Evolutionary conservation across 2,329 filamentous ascomycete genomes (phyloP).

Genomic region (Talaromyces sp.): DNA sequence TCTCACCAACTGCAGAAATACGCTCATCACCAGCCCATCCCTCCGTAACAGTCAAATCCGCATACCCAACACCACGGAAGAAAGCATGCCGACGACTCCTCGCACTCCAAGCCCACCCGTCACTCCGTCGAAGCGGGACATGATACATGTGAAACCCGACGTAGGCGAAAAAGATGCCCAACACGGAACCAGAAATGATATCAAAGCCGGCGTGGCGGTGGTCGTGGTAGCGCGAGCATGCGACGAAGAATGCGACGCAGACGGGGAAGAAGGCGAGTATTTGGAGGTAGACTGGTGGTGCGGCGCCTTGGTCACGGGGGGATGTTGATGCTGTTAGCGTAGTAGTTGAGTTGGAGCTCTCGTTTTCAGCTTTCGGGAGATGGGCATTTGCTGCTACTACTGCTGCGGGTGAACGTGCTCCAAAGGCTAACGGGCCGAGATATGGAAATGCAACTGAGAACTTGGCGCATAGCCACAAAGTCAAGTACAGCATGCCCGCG

Average conservation of each 20-base stretch:
- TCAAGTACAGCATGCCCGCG: slow-evolving; percentile 76
- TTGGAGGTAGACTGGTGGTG: slow-evolving; percentile 75
- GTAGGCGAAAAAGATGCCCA: slow-evolving; percentile 66
- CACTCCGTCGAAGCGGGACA: slow-evolving; percentile 68
- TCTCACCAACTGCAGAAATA: not conserved
- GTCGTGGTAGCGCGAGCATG: slow-evolving; percentile 80
- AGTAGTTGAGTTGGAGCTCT: not conserved
- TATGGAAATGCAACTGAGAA: slow-evolving; percentile 45
- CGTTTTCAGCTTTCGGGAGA: not conserved
- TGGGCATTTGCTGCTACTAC: not conserved
- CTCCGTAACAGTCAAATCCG: slow-evolving; percentile 28
- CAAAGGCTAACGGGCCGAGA: slow-evolving; percentile 27
- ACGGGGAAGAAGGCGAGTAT: slow-evolving; percentile 66
- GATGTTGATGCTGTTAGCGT: slow-evolving; percentile 41
- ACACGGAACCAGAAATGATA: slow-evolving; percentile 74
- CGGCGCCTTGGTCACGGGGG: slow-evolving; percentile 67
- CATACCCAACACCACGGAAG: slow-evolving; percentile 29
- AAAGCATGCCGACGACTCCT: slow-evolving; percentile 69
- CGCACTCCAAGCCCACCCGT: slow-evolving; percentile 85
- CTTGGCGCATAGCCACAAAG: slow-evolving; percentile 71
- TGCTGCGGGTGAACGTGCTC: slow-evolving; percentile 19
- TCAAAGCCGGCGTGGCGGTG: slow-evolving; percentile 92
- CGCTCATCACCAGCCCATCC: slow-evolving; percentile 22
- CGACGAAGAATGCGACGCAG: slow-evolving; percentile 71
- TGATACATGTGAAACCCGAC: slow-evolving; percentile 84